Conservation (phyloP, 371 early-diverging fungal species). For the Mortierella sp. region DNA sequence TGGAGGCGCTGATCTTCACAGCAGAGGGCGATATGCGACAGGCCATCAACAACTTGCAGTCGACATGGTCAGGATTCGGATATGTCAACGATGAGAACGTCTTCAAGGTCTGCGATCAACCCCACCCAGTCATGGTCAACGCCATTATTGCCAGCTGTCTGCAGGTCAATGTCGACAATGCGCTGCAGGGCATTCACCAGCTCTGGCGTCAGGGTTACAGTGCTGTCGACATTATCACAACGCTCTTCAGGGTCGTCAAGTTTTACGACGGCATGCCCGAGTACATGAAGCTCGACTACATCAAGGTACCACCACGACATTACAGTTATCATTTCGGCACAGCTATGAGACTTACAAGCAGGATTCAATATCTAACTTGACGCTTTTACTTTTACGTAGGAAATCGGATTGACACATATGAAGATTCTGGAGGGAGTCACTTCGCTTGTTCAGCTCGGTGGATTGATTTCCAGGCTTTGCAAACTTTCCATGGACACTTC, state of each 20-base stretch:
- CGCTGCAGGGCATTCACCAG: slow-evolving; percentile 72
- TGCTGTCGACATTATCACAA: slow-evolving; percentile 91
- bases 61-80: slow-evolving; percentile 89
- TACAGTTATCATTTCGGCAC: not conserved
- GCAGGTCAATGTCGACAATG: slow-evolving; percentile 77
- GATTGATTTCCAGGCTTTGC: slow-evolving; percentile 80
- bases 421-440: slow-evolving; percentile 87
- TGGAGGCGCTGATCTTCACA: slow-evolving; percentile 95
- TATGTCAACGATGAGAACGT: slow-evolving; percentile 90
- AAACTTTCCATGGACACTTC: slow-evolving; percentile 53
- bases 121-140: slow-evolving; percentile 88
- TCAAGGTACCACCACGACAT: slow-evolving; percentile 71
- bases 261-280: slow-evolving; percentile 74
- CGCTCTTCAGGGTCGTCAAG: slow-evolving; percentile 91
- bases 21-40: slow-evolving; percentile 99
- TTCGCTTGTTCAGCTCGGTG: slow-evolving; percentile 85
- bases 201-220: slow-evolving; percentile 91
- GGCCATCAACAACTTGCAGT: slow-evolving; percentile 98
- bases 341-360: too few relatives aligned
- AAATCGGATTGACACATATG: slow-evolving; percentile 91
- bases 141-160: slow-evolving; percentile 80
- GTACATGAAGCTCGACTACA: slow-evolving; percentile 82
- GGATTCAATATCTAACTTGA: not conserved
- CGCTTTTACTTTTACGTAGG: slow-evolving; percentile 59
- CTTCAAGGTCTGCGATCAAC: slow-evolving; percentile 96